A percentile compares a stretch with the other conserved stretches of the same genome.
phyloP scores from a whole-genome alignment of 2,329 filamentous ascomycete genomes.

The Xylaria hypoxylon region DNA sequence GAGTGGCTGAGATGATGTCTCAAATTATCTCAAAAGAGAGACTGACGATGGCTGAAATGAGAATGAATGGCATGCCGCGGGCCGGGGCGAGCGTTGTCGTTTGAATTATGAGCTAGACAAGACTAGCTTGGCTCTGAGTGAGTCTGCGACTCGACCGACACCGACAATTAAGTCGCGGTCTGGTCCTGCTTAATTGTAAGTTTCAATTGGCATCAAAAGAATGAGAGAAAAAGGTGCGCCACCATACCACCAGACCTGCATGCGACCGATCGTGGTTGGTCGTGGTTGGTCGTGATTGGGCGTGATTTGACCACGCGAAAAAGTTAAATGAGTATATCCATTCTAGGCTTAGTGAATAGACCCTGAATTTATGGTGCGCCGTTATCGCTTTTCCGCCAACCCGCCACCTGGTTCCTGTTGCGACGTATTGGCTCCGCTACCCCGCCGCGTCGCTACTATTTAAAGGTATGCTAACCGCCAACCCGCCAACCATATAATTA shows the following conservation, averaged over 20 bases:
- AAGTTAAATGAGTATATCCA: slow-evolving; percentile 30
- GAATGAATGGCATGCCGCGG: slow-evolving; percentile 36
- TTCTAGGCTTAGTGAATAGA: slow-evolving; percentile 25
- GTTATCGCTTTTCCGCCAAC: too few species aligned
- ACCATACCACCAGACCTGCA: not conserved
- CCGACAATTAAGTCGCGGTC: slow-evolving; percentile 25
- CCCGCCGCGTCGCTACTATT: too few species aligned
- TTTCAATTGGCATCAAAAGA: slow-evolving; percentile 14
- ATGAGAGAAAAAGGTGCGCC: slow-evolving; percentile 15
- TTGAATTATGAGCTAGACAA: slow-evolving; percentile 24
- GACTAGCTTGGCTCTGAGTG: slow-evolving; percentile 13
- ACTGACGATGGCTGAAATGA: slow-evolving; percentile 17
- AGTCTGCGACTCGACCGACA: slow-evolving; percentile 33
- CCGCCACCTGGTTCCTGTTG: too few species aligned
- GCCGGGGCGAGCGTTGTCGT: not conserved
- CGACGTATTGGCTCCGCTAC: too few species aligned
- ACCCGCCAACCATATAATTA: too few species aligned
- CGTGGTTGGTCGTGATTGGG: slow-evolving; percentile 33
- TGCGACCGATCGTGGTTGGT: slow-evolving; percentile 1
- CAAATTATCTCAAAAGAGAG: slow-evolving; percentile 14
- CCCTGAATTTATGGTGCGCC: too few species aligned
- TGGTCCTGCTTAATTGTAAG: slow-evolving; percentile 13
- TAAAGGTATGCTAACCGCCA: too few species aligned
- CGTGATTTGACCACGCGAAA: slow-evolving; percentile 27
- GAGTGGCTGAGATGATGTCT: slow-evolving; percentile 35